Base-by-base conservation (phyloP, 306 rosid genomes). In the Cucumis sativus region DNA sequence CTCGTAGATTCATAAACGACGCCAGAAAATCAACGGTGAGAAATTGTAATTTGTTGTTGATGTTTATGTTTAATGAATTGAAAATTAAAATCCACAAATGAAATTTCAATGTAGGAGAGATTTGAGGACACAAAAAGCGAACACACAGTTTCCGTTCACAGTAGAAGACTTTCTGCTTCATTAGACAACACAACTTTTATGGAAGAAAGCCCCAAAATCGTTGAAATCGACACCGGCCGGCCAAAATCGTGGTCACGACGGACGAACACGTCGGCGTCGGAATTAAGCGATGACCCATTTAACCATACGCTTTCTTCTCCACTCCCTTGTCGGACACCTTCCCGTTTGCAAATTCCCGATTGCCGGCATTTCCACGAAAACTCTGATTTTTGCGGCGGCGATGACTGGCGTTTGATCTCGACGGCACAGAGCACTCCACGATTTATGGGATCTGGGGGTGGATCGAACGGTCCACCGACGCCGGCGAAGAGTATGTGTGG, bases 381-480 rank as follows among this genome's bases (percentile, higher is more conserved):
- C 21, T 88, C 85, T 9, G 93, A 93, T 17, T 88, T 97, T 92
- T 89, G 57, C 45, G 70, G 89, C 2, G 93, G 89, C 9, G 93
- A 91, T 10, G 96, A 91, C 45, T 89, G 88, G 65, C 81, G 93
- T 30, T 86, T 88, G 6, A 21, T 51, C 82, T 91, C 97, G 11
- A 91, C 98, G 13, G 97, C 98, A 7, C 98, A 93, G 41, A 88
- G 96, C 77, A 93, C 97, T 43, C 98, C 98, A 18, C 82, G 96
- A 30, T 91, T 91, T 58, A 35, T 82, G n/a, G 60, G 82, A 74
- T 84, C 93, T 8, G 79, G 83, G 10, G 80, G 83, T 14, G 87
- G 84, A 74, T 83, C 93, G 7, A 76, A 81, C 12, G 88, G 85
- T 11, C 80, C 89, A 0, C 23, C 75, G 20, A 87, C 96, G 33